Evolutionary conservation across 179 eudicot genomes (phyloP).

Genomic region (Beta macrorhiza): DNA sequence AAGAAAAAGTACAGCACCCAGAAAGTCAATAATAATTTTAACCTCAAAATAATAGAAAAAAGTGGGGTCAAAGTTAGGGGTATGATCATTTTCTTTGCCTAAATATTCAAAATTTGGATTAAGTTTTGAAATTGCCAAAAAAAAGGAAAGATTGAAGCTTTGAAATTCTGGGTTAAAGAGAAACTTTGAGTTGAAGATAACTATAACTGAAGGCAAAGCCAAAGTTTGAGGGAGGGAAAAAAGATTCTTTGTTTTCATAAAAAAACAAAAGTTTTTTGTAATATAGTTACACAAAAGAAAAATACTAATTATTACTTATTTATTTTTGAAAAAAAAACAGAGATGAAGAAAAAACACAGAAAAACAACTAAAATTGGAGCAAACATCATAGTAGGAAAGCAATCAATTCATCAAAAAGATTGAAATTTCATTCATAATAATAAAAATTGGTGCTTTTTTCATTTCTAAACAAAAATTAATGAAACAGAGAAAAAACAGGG

Average conservation of each 20-base stretch:
- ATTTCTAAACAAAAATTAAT: neutral
- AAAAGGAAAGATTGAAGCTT: neutral
- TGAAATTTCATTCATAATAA: neutral
- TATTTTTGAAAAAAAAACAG: neutral
- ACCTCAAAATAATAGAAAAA: neutral
- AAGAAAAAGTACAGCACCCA: conserved; percentile 1
- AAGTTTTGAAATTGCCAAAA: neutral
- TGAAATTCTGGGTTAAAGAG: conserved; percentile 11
- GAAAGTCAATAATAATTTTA: conserved; percentile 23
- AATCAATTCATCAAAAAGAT: neutral
- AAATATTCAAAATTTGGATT: conserved; percentile 1
- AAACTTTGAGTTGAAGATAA: conserved; percentile 34
- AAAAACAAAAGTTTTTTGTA: neutral
- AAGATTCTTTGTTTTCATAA: neutral
- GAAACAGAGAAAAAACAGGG: conserved; percentile 18
- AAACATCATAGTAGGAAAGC: neutral
- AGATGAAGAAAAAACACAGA: conserved; percentile 4
- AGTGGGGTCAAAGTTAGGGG: neutral
- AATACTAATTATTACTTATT: no score
- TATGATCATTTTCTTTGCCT: conserved; percentile 13
- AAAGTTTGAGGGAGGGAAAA: neutral
- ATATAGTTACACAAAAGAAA: no score
- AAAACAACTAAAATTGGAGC: neutral
- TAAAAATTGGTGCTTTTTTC: neutral
- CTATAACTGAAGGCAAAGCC: conserved; percentile 27